A percentile compares a stretch with the other conserved stretches of the same genome.
These are phyloP conservation scores for Diutina catenulata DNA, from an alignment of 1,139 yeast species.

Conservation along the genomic window DNA sequence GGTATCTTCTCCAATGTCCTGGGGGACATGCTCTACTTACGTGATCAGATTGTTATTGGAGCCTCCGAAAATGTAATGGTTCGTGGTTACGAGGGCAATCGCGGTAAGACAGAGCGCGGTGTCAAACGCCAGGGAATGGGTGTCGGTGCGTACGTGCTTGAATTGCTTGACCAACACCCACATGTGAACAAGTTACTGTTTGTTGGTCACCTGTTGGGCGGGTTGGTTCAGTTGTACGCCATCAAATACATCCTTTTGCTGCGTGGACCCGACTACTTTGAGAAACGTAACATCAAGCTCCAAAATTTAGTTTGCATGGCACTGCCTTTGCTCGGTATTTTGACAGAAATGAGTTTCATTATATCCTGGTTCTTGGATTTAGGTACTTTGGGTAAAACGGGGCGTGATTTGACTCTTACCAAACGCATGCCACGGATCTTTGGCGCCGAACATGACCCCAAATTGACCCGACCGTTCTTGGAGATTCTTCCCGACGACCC, in stretches of 20 bases:
- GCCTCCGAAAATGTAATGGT: slow-evolving; percentile 13
- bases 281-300: slow-evolving; percentile 11
- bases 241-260: slow-evolving; percentile 13
- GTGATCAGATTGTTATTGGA: slow-evolving; percentile 12
- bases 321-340: slow-evolving; percentile 16
- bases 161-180: slow-evolving; percentile 9
- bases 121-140: slow-evolving; percentile 13
- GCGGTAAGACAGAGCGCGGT: slow-evolving; percentile 17
- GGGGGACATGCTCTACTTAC: slow-evolving; percentile 17
- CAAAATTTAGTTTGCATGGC: slow-evolving; percentile 16
- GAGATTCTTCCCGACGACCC: slow-evolving; percentile 17
- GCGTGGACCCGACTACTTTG: slow-evolving; percentile 13
- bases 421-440: slow-evolving; percentile 8
- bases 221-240: slow-evolving; percentile 16
- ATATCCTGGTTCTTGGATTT: slow-evolving; percentile 17
- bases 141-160: slow-evolving; percentile 11
- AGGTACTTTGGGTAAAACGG: slow-evolving; percentile 18
- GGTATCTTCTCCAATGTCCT: slow-evolving; percentile 16
- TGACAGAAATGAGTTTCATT: slow-evolving; percentile 16
- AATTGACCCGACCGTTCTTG: slow-evolving; percentile 12
- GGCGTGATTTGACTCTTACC: slow-evolving; percentile 17
- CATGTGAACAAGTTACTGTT: slow-evolving; percentile 13
- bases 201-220: slow-evolving; percentile 18
- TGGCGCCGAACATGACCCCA: slow-evolving; percentile 1
- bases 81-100: slow-evolving; percentile 16